Evolutionary conservation across 2,329 filamentous ascomycete species (phyloP).

Genomic region (Alternaria sp.): DNA sequence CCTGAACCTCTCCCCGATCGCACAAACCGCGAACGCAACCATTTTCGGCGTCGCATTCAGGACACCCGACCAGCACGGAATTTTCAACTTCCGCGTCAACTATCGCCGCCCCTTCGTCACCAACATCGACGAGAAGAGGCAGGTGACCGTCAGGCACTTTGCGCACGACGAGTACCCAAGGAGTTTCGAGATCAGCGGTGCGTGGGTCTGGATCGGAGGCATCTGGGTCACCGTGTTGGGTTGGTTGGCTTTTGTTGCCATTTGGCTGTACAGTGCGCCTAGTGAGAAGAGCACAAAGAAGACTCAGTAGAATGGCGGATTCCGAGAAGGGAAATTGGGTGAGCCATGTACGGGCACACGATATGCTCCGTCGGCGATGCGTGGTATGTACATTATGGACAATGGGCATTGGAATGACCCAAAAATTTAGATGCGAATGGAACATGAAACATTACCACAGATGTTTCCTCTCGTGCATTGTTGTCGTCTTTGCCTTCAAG

Average conservation of each 20-base stretch:
- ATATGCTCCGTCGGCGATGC: slow-evolving; percentile 17
- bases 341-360: slow-evolving; percentile 8
- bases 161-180: slow-evolving; percentile 96
- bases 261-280: slow-evolving; percentile 85
- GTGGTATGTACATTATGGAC: slow-evolving; percentile 26
- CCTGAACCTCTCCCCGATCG: slow-evolving; percentile 69
- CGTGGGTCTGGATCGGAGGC: slow-evolving; percentile 93
- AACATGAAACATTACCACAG: neutral
- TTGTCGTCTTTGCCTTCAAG: neutral
- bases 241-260: slow-evolving; percentile 81
- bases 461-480: neutral
- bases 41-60: slow-evolving; percentile 79
- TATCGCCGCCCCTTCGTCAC: slow-evolving; percentile 95
- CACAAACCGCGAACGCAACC: slow-evolving; percentile 70
- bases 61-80: slow-evolving; percentile 95
- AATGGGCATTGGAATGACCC: slow-evolving; percentile 10
- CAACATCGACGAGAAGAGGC: slow-evolving; percentile 90
- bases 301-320: slow-evolving; percentile 49
- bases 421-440: slow-evolving; percentile 18
- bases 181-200: slow-evolving; percentile 86
- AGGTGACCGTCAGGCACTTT: slow-evolving; percentile 94
- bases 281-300: slow-evolving; percentile 60
- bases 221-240: slow-evolving; percentile 84
- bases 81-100: slow-evolving; percentile 98
- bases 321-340: neutral